phyloP scores from a whole-genome alignment of 2,329 filamentous ascomycete genomes.

The Penicillium sp. region DNA sequence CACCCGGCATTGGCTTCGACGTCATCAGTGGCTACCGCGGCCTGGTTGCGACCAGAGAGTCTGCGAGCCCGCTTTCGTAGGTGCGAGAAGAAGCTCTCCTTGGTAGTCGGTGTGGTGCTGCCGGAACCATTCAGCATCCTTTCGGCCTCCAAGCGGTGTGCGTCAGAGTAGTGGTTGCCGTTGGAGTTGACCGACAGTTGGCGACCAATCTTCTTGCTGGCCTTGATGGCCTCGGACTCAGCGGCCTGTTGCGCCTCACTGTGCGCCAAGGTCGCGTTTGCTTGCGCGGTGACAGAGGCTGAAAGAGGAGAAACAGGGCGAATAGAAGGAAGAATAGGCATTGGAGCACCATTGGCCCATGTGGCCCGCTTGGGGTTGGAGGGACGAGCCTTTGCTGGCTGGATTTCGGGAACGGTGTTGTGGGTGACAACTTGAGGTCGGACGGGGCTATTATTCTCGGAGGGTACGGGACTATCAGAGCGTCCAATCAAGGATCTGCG shows the following conservation, averaged over 20 bases:
- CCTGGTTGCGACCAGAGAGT: constrained; percentile 87
- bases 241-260: constrained; percentile 46
- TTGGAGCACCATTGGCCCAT: constrained; percentile 86
- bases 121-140: constrained; percentile 80
- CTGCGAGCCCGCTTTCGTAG: constrained; percentile 88
- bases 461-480: constrained; percentile 65
- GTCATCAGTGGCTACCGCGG: constrained; percentile 79
- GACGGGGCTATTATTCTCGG: constrained; percentile 36
- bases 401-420: constrained; percentile 42
- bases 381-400: constrained; percentile 55
- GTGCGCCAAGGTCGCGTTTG: constrained; percentile 62
- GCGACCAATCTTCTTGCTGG: constrained; percentile 84
- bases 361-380: constrained; percentile 79
- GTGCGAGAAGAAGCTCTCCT: constrained; percentile 98
- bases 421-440: constrained; percentile 47
- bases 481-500: constrained; percentile 87
- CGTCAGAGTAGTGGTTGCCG: constrained; percentile 87
- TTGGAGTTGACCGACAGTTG: constrained; percentile 90
- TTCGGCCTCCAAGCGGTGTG: constrained; percentile 88
- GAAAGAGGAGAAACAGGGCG: constrained; percentile 95
- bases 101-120: constrained; percentile 71
- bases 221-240: constrained; percentile 55
- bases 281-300: constrained; percentile 87
- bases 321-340: constrained; percentile 94
- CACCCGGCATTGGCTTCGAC: constrained; percentile 91